Evolutionary conservation across 345 rosid species (phyloP).

Genomic region (Rhizophora apiculata): DNA sequence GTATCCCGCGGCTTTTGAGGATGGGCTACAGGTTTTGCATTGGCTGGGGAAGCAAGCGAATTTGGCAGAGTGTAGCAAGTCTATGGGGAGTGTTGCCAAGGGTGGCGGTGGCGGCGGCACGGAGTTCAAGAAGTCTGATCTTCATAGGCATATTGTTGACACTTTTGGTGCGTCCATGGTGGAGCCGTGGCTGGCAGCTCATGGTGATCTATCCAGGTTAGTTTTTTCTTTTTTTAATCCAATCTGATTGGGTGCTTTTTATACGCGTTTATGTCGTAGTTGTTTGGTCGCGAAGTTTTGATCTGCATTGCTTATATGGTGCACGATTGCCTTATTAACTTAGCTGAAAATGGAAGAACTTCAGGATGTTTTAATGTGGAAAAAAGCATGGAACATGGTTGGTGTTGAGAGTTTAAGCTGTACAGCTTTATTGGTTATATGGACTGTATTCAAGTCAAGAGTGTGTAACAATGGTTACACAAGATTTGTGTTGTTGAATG

Average conservation of each 20-base stretch:
- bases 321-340: neutral
- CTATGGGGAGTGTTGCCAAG: conserved; percentile 44
- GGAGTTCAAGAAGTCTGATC: conserved; percentile 67
- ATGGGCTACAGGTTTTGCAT: conserved; percentile 71
- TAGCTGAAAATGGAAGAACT: neutral
- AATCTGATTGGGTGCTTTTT: neutral
- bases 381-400: neutral
- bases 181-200: conserved; percentile 94
- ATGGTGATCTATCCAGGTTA: conserved; percentile 94
- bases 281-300: neutral
- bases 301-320: neutral
- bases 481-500: neutral
- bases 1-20: conserved; percentile 86
- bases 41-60: conserved; percentile 98
- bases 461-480: neutral
- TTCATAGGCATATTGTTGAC: conserved; percentile 63
- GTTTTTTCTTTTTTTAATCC: neutral
- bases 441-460: neutral
- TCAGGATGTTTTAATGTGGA: neutral
- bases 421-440: neutral
- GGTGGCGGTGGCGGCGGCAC: conserved; percentile 24
- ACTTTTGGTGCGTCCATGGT: conserved; percentile 85
- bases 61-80: conserved; percentile 77
- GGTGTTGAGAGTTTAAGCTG: neutral
- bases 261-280: neutral